A percentile compares a stretch with the other conserved stretches of the same genome.
Conservation (phyloP, 345 rosid species). For the Aurinia saxatilis region DNA sequence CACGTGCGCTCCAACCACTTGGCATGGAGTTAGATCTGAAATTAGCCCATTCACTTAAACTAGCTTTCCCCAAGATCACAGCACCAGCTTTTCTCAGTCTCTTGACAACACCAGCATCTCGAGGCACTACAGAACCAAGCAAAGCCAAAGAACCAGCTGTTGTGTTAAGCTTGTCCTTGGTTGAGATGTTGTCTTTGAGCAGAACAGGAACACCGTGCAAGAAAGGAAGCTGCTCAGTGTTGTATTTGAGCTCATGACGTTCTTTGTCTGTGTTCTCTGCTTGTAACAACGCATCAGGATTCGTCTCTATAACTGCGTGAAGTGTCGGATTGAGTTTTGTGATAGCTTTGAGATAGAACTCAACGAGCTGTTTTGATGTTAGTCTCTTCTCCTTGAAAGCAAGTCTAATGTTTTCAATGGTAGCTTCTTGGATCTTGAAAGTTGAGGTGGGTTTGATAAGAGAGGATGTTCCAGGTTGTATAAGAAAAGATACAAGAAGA, state of each 20-base stretch:
- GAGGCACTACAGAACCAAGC: conserved; percentile 50
- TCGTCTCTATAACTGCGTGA: conserved; percentile 53
- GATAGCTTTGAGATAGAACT: conserved; percentile 45
- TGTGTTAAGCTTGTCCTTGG: conserved; percentile 60
- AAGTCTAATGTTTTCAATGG: conserved; percentile 31
- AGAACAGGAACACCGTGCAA: conserved; percentile 66
- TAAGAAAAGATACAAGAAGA: not conserved
- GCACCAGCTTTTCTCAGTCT: conserved; percentile 55
- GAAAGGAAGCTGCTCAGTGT: not conserved
- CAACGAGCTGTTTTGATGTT: conserved; percentile 51
- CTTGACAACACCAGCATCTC: conserved; percentile 58
- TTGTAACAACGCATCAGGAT: conserved; percentile 53
- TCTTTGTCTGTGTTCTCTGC: conserved; percentile 57
- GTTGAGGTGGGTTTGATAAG: not conserved
- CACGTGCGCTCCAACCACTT: conserved; percentile 48
- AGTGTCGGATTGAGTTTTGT: conserved; percentile 40
- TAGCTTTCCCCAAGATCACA: conserved; percentile 68
- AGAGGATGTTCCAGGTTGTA: not conserved
- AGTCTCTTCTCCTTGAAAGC: conserved; percentile 43
- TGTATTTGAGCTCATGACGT: conserved; percentile 24
- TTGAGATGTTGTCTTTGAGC: conserved; percentile 60
- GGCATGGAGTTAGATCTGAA: conserved; percentile 28
- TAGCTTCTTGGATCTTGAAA: conserved; percentile 42
- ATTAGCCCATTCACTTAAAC: conserved; percentile 61
- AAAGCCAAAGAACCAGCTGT: conserved; percentile 70